Evolutionary conservation across 345 rosid genomes (phyloP).

Genomic region (Linum usitatissimum): DNA sequence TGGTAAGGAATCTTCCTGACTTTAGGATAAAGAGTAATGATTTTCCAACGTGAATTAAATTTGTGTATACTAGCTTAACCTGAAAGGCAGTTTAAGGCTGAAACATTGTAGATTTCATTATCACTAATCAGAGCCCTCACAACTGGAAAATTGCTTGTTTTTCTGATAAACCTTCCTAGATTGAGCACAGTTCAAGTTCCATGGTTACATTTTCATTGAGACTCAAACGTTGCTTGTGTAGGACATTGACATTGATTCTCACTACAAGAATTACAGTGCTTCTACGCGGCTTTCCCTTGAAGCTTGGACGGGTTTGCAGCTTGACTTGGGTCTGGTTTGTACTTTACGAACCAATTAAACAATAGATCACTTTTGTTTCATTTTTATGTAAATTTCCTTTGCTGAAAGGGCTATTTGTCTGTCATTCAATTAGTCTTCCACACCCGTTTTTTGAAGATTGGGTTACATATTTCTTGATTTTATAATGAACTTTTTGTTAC

Average conservation of each 20-base stretch:
- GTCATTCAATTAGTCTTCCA: background rate
- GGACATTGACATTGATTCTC: constrained; percentile 65
- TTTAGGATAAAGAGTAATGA: too few species aligned
- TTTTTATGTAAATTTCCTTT: background rate
- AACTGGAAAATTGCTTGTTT: too few species aligned
- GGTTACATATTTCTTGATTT: background rate
- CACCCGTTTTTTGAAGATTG: background rate
- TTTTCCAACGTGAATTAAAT: too few species aligned
- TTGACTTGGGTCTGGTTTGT: constrained; percentile 88
- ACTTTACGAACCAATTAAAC: constrained; percentile 9
- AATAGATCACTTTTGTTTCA: constrained; percentile 3
- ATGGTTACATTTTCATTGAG: too few species aligned
- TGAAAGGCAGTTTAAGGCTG: too few species aligned
- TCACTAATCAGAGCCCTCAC: too few species aligned
- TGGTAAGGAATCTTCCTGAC: too few species aligned
- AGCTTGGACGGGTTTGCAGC: constrained; percentile 80
- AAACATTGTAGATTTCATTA: too few species aligned
- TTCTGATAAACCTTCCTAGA: too few species aligned
- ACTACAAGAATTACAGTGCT: constrained; percentile 52
- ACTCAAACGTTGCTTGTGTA: constrained; percentile 21
- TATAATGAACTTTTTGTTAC: background rate
- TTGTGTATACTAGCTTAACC: too few species aligned
- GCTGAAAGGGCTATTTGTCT: background rate
- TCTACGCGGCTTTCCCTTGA: constrained; percentile 67
- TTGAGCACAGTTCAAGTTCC: too few species aligned